Conservation (phyloP, 2,329 filamentous ascomycete species). For the Emydomyces testavorans region DNA sequence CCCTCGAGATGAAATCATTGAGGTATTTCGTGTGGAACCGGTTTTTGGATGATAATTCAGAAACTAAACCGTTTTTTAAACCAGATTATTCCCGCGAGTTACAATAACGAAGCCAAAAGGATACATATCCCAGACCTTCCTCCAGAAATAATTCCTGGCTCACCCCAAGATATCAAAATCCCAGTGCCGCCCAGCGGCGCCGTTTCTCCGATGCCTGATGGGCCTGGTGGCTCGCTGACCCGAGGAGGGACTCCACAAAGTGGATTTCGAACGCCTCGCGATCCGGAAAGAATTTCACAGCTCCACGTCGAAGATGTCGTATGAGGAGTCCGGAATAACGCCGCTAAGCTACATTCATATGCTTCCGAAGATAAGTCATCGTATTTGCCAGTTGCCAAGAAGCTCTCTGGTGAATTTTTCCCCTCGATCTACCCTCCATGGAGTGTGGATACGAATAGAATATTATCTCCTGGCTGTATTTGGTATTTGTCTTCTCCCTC, state of each 20-base stretch:
- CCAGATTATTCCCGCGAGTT: slow-evolving; percentile 85
- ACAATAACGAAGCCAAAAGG: slow-evolving; percentile 89
- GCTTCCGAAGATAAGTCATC: neutral
- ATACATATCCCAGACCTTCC: slow-evolving; percentile 68
- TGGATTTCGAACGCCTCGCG: slow-evolving; percentile 33
- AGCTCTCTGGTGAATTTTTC: neutral
- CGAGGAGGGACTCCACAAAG: slow-evolving; percentile 36
- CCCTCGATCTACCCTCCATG: slow-evolving; percentile 59
- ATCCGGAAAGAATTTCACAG: slow-evolving; percentile 35
- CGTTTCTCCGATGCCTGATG: slow-evolving; percentile 35
- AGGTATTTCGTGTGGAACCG: slow-evolving; percentile 40
- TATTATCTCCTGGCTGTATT: slow-evolving; percentile 68
- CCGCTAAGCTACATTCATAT: neutral
- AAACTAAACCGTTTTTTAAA: slow-evolving; percentile 1
- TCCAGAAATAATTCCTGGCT: slow-evolving; percentile 57
- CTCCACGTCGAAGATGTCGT: slow-evolving; percentile 38
- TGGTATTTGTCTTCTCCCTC: slow-evolving; percentile 89
- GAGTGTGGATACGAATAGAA: slow-evolving; percentile 91
- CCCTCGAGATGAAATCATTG: slow-evolving; percentile 92
- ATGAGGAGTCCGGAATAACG: slow-evolving; percentile 16
- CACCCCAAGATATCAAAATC: slow-evolving; percentile 70
- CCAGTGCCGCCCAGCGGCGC: slow-evolving; percentile 53
- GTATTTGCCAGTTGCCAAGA: neutral
- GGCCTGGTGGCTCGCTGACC: slow-evolving; percentile 31
- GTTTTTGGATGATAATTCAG: neutral